Evolutionary conservation across 2,329 filamentous ascomycete species (phyloP).

Genomic region (Amauroascus niger): DNA sequence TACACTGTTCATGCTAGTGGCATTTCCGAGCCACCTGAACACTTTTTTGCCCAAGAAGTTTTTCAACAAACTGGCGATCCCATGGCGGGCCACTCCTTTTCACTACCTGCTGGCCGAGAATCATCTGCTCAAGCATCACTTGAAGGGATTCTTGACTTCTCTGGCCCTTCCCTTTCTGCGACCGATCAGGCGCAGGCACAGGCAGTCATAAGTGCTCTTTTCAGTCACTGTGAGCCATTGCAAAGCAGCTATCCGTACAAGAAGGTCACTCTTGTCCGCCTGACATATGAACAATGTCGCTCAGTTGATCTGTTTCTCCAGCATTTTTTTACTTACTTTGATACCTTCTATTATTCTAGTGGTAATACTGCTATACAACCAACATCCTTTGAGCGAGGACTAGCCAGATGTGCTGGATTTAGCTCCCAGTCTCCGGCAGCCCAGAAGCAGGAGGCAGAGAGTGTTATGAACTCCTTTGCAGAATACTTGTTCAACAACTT

Average conservation of each 20-base stretch:
- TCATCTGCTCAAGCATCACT: conserved; percentile 15
- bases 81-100: conserved; percentile 11
- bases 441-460: conserved; percentile 9
- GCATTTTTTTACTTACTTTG: conserved; percentile 14
- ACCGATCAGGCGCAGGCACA: conserved; percentile 14
- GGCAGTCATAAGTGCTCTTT: conserved; percentile 13
- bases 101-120: conserved; percentile 8
- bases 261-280: conserved; percentile 18
- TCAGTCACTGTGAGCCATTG: conserved; percentile 19
- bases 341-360: conserved; percentile 9
- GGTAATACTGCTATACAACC: conserved; percentile 10
- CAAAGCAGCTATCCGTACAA: conserved; percentile 19
- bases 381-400: conserved; percentile 8
- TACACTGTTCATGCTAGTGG: conserved; percentile 1
- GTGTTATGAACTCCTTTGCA: conserved; percentile 15
- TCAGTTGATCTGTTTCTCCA: conserved; percentile 16
- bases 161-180: conserved; percentile 7
- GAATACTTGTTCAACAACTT: conserved; percentile 18
- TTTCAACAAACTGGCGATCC: not conserved
- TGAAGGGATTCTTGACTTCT: conserved; percentile 14
- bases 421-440: conserved; percentile 3
- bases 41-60: conserved; percentile 1
- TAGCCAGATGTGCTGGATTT: conserved; percentile 11
- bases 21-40: not conserved
- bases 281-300: conserved; percentile 18